Evolutionary conservation across 345 rosid genomes (phyloP).

Genomic region (Melastoma malabathricum): DNA sequence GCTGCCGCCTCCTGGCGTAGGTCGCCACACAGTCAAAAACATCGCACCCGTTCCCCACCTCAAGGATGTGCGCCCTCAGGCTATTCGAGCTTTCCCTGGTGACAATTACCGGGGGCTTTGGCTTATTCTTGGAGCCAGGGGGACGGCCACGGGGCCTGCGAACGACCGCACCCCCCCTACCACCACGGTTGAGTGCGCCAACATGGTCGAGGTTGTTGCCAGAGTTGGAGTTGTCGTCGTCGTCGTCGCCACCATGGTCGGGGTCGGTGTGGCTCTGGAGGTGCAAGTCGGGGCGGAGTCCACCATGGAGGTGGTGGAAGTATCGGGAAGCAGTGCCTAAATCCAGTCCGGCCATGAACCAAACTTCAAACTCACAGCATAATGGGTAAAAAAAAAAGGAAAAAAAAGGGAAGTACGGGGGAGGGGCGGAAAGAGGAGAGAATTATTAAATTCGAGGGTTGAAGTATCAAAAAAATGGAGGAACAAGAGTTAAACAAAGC

Average conservation of each 20-base stretch:
- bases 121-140: constrained; percentile 85
- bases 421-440: constrained; percentile 3
- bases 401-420: constrained; percentile 11
- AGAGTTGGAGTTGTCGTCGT: constrained; percentile 7
- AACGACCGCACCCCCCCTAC: constrained; percentile 20
- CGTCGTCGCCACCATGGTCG: constrained; percentile 2
- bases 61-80: constrained; percentile 97
- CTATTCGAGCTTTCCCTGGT: constrained; percentile 94
- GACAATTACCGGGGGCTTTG: constrained; percentile 82
- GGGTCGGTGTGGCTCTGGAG: constrained; percentile 7
- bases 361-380: constrained; percentile 12
- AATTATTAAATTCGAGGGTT: constrained; percentile 5
- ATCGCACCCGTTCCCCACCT: constrained; percentile 81
- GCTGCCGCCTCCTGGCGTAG: constrained; percentile 80
- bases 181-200: constrained; percentile 21
- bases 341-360: constrained; percentile 50
- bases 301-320: constrained; percentile 49
- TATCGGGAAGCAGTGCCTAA: constrained; percentile 49
- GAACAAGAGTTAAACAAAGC: constrained; percentile 16
- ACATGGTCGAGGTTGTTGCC: constrained; percentile 21
- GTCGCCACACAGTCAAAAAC: constrained; percentile 75
- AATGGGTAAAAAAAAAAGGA: constrained; percentile 12
- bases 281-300: constrained; percentile 36
- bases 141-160: constrained; percentile 93
- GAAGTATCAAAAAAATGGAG: too few relatives aligned